These are phyloP conservation scores for Deinandra increscens DNA, from an alignment of 129 eudicot species.

Conservation along the genomic window DNA sequence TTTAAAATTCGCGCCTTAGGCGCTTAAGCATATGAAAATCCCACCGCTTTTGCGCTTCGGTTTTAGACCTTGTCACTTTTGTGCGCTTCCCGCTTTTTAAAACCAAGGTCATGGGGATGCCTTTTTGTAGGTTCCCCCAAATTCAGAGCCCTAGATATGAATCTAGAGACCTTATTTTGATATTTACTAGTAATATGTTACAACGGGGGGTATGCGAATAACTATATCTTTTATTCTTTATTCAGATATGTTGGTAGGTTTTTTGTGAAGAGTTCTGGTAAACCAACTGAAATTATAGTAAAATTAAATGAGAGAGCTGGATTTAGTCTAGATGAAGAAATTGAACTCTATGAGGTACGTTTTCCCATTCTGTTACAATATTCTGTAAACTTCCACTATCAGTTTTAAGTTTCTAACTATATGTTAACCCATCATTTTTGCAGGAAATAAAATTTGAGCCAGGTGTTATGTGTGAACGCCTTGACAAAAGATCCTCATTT, in stretches of 20 bases:
- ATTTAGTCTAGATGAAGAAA: conserved; percentile 77
- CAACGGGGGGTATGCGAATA: background rate
- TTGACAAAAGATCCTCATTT: conserved; percentile 71
- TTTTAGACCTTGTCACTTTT: no score
- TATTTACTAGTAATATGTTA: conserved; percentile 14
- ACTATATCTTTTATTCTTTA: conserved; percentile 1
- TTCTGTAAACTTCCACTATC: background rate
- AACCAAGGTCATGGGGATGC: conserved; percentile 3
- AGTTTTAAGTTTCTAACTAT: conserved; percentile 3
- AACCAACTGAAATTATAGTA: conserved; percentile 70
- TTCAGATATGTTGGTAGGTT: conserved; percentile 82
- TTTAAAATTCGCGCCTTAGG: no score
- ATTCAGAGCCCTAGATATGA: conserved; percentile 6
- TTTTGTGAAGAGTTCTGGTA: conserved; percentile 71
- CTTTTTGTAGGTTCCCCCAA: conserved; percentile 12
- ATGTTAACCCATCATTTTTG: conserved; percentile 1
- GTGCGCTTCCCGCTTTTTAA: no score
- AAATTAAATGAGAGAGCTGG: conserved; percentile 86
- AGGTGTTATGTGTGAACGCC: conserved; percentile 86
- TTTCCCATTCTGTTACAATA: conserved; percentile 4
- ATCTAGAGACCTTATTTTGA: conserved; percentile 11
- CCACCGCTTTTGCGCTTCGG: no score
- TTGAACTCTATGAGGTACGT: conserved; percentile 89
- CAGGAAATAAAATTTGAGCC: conserved; percentile 99
- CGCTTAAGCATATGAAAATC: no score